phyloP scores from a whole-genome alignment of 1,284 basidiomycete genomes.

The Peniophora sp. region DNA sequence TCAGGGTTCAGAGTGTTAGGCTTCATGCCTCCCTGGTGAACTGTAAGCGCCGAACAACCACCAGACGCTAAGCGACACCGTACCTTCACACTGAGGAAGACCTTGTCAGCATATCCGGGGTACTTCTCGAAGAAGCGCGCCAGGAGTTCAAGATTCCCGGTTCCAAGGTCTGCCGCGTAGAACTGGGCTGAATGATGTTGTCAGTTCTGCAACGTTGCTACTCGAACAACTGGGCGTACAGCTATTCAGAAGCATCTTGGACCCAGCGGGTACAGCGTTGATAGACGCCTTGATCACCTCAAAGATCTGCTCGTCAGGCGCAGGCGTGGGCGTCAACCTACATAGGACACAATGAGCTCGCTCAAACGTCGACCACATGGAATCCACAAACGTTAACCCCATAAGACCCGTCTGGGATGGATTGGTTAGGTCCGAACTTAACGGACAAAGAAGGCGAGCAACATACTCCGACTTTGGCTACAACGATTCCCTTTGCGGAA shows the following conservation, averaged over 20 bases:
- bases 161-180: slow-evolving; percentile 21
- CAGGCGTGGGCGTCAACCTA: slow-evolving; percentile 23
- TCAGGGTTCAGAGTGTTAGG: slow-evolving; percentile 13
- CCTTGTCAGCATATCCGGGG: slow-evolving; percentile 36
- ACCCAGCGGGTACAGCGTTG: slow-evolving; percentile 30
- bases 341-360: not conserved
- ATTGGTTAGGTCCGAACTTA: not conserved
- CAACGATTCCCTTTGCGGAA: slow-evolving; percentile 20
- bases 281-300: slow-evolving; percentile 46
- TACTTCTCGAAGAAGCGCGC: slow-evolving; percentile 29
- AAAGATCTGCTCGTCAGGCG: slow-evolving; percentile 40
- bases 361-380: not conserved
- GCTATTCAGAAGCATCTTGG: slow-evolving; percentile 24
- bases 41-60: not conserved
- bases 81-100: slow-evolving; percentile 28
- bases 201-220: not conserved
- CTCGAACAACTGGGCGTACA: not conserved
- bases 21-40: slow-evolving; percentile 21
- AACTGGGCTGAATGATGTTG: slow-evolving; percentile 21
- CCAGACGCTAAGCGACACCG: too few species aligned
- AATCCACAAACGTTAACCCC: slow-evolving; percentile 2
- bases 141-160: slow-evolving; percentile 25
- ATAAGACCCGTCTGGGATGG: slow-evolving; percentile 1
- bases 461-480: slow-evolving; percentile 30
- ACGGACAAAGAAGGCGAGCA: not conserved